Evolutionary conservation across 495 filamentous ascomycete species (phyloP).

Genomic region (Penicillium subrubescens): DNA sequence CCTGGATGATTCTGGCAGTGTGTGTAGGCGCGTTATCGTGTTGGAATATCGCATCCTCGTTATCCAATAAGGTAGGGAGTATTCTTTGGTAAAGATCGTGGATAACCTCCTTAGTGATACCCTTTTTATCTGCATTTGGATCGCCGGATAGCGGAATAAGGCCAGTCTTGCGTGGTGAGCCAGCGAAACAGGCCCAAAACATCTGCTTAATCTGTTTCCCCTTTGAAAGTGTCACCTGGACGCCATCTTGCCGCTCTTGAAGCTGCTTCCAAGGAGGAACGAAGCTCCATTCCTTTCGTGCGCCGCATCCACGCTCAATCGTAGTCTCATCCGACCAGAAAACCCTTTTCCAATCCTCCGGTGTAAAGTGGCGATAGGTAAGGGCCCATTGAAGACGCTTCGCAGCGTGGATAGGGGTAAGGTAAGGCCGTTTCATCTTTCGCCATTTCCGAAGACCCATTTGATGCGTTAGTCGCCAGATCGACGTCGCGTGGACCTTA

Average conservation of each 20-base stretch:
- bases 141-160: conserved; percentile 14
- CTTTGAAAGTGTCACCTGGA: neutral
- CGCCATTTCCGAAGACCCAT: too few species aligned
- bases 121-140: neutral
- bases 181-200: conserved; percentile 14
- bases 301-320: too few species aligned
- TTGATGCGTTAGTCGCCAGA: too few species aligned
- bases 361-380: too few species aligned
- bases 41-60: conserved; percentile 12
- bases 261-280: conserved; percentile 5
- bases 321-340: too few species aligned
- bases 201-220: conserved; percentile 16
- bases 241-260: neutral
- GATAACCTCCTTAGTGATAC: conserved; percentile 6
- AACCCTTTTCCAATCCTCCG: too few species aligned
- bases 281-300: too few species aligned
- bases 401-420: too few species aligned
- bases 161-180: conserved; percentile 1
- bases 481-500: too few species aligned
- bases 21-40: conserved; percentile 15
- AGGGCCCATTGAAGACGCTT: too few species aligned
- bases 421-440: too few species aligned
- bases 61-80: conserved; percentile 8
- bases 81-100: conserved; percentile 13
- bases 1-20: conserved; percentile 3